Conservation (phyloP, 1,139 yeast species). For the Casaregolazyma suthepensis region DNA sequence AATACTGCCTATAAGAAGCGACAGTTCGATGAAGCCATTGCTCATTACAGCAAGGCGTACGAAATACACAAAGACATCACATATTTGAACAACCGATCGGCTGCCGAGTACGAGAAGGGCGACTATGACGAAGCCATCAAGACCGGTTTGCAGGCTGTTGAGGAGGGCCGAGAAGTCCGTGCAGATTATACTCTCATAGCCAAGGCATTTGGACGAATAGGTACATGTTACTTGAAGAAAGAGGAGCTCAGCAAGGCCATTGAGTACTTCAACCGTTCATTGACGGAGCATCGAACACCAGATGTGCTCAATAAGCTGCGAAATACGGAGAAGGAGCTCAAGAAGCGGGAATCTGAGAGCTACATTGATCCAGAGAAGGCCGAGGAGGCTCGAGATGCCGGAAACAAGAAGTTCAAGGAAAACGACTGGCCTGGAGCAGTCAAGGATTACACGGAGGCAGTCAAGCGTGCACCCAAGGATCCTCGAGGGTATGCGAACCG, state of each 20-base stretch:
- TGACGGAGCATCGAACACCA: conserved; percentile 97
- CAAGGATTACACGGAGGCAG: conserved; percentile 89
- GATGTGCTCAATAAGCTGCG: conserved; percentile 86
- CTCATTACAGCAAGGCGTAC: conserved; percentile 81
- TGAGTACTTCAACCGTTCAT: conserved; percentile 76
- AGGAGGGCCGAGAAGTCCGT: conserved; percentile 80
- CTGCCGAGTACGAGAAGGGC: conserved; percentile 95
- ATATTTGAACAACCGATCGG: conserved; percentile 91
- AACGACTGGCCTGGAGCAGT: conserved; percentile 98
- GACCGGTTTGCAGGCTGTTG: conserved; percentile 79
- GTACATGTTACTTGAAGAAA: conserved; percentile 71
- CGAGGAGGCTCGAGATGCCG: conserved; percentile 89
- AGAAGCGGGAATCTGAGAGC: conserved; percentile 65
- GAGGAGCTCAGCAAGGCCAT: conserved; percentile 70
- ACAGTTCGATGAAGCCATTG: conserved; percentile 90
- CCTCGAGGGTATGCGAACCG: conserved; percentile 97
- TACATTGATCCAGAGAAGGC: conserved; percentile 89
- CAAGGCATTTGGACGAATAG: conserved; percentile 88
- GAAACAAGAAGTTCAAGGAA: conserved; percentile 81
- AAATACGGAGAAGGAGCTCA: conserved; percentile 77
- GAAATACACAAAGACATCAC: conserved; percentile 78
- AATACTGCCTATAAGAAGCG: conserved; percentile 80
- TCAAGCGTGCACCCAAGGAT: conserved; percentile 92
- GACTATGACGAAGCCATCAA: conserved; percentile 78
- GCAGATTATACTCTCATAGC: conserved; percentile 91